A percentile compares a stretch with the other conserved stretches of the same genome.
These are phyloP conservation scores for Vigna mungo DNA, from an alignment of 306 rosid species.

Conservation along the genomic window DNA sequence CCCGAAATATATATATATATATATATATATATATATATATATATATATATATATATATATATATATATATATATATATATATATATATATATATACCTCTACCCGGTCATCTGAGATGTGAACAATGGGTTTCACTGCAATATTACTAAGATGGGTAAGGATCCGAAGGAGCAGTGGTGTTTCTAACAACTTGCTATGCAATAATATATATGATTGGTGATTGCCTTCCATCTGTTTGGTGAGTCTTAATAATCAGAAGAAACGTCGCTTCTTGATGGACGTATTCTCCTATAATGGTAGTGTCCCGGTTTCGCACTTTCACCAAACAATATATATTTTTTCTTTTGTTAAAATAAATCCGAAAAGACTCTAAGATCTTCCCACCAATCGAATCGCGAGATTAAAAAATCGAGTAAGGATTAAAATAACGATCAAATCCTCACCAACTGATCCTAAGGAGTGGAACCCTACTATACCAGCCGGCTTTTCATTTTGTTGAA, in stretches of 20 bases:
- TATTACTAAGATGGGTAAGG: constrained; percentile 49
- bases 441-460: constrained; percentile 48
- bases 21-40: no score
- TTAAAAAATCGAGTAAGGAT: constrained; percentile 17
- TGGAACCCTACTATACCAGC: constrained; percentile 60
- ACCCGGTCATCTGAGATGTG: constrained; percentile 39
- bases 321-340: constrained; percentile 46
- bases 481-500: constrained; percentile 60
- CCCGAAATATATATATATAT: background rate
- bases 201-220: constrained; percentile 47
- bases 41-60: no score
- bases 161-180: constrained; percentile 39
- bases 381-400: constrained; percentile 46
- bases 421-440: constrained; percentile 46
- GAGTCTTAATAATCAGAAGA: constrained; percentile 52
- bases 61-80: no score
- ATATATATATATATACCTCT: background rate
- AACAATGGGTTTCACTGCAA: constrained; percentile 45
- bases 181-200: constrained; percentile 51
- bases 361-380: constrained; percentile 38
- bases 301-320: constrained; percentile 47
- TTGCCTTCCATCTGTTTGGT: constrained; percentile 46
- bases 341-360: background rate
- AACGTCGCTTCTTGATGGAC: constrained; percentile 55
- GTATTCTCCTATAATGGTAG: constrained; percentile 48